Percentiles rank a stretch among this genome's conserved stretches.
Evolutionary conservation across 345 rosid species (phyloP).

Genomic region (Cardamine occulta): DNA sequence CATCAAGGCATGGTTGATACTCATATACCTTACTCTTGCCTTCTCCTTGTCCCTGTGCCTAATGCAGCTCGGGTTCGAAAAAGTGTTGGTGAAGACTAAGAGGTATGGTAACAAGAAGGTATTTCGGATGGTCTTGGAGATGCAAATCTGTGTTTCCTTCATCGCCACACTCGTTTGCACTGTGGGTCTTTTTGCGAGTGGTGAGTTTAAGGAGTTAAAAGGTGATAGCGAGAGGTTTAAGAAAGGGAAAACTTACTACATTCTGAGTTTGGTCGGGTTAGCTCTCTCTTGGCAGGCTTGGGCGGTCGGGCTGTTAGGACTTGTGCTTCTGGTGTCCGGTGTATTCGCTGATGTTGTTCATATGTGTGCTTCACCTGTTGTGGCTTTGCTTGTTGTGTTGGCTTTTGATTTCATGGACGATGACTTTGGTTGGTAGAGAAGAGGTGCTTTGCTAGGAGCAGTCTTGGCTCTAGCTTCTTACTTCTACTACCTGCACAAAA

Average conservation of each 20-base stretch:
- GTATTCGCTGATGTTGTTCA: slow-evolving; percentile 45
- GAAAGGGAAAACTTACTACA: slow-evolving; percentile 38
- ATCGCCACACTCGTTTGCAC: slow-evolving; percentile 34
- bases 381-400: slow-evolving; percentile 36
- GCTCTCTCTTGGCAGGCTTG: slow-evolving; percentile 45
- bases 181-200: slow-evolving; percentile 36
- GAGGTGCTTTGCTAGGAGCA: slow-evolving; percentile 33
- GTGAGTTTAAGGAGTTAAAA: slow-evolving; percentile 41
- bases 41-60: slow-evolving; percentile 42
- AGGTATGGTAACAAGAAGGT: slow-evolving; percentile 39
- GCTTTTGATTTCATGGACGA: slow-evolving; percentile 39
- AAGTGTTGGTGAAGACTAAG: slow-evolving; percentile 33
- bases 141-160: slow-evolving; percentile 43
- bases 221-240: slow-evolving; percentile 40
- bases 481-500: slow-evolving; percentile 33
- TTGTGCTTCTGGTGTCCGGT: slow-evolving; percentile 39
- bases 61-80: slow-evolving; percentile 41
- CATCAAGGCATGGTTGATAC: slow-evolving; percentile 40
- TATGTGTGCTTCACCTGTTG: slow-evolving; percentile 39
- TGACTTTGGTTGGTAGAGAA: slow-evolving; percentile 41
- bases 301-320: slow-evolving; percentile 38
- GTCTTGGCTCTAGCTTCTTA: slow-evolving; percentile 45
- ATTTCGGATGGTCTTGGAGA: slow-evolving; percentile 43
- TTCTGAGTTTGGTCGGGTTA: slow-evolving; percentile 32
- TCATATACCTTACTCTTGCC: slow-evolving; percentile 39